phyloP scores from a whole-genome alignment of 805 yeast species.

The Monosporozyma yasuniensis region DNA sequence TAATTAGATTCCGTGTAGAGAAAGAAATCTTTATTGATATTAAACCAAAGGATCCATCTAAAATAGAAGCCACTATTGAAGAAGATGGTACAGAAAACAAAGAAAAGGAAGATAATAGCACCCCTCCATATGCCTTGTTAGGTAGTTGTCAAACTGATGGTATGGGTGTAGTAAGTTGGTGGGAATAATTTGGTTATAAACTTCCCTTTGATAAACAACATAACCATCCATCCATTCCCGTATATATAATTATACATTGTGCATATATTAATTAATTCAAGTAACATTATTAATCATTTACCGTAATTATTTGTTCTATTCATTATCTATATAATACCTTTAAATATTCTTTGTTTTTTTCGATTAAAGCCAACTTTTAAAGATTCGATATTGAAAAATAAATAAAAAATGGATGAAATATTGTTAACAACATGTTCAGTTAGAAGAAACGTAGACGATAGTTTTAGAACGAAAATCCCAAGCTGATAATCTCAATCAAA shows the following conservation, averaged over 20 bases:
- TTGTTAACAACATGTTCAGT: slow-evolving; percentile 19
- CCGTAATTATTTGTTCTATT: neutral
- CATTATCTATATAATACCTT: neutral
- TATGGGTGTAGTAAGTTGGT: slow-evolving; percentile 94
- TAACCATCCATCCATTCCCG: neutral
- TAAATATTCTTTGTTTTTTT: neutral
- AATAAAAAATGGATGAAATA: neutral
- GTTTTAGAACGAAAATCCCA: too few relatives aligned
- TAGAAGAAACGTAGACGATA: too few relatives aligned
- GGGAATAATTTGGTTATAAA: too few relatives aligned
- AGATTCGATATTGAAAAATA: neutral
- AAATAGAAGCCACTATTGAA: neutral
- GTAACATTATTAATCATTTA: neutral
- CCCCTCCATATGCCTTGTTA: slow-evolving; percentile 74
- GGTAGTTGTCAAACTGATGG: slow-evolving; percentile 95
- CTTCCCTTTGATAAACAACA: too few relatives aligned
- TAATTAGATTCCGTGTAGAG: slow-evolving; percentile 84
- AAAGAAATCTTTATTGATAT: slow-evolving; percentile 78
- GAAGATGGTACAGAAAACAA: slow-evolving; percentile 6
- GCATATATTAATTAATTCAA: neutral
- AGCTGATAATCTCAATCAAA: too few relatives aligned
- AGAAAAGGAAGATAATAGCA: slow-evolving; percentile 29
- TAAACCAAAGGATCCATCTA: slow-evolving; percentile 41
- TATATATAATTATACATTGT: neutral
- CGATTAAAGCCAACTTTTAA: neutral